Evolutionary conservation across 768 basidiomycete genomes (phyloP), one percentile per base, ranked within the genome.

Genomic region (Lepiota venenata): DNA sequence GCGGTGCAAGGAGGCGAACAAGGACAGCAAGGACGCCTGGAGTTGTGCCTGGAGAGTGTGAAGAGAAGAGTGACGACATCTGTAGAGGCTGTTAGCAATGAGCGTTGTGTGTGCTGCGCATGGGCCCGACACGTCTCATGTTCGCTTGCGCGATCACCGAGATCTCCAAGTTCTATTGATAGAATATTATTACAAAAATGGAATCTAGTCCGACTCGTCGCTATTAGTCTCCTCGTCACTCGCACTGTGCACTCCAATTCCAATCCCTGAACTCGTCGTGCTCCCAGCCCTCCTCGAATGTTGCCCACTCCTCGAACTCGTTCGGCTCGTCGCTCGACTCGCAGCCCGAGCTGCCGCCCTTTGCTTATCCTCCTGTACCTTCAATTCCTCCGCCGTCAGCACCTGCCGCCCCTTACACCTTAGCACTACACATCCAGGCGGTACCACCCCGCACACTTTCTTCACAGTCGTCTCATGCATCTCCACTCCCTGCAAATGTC

Each of bases 401-500:
- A 75, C 69, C 59, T 78, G 79, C 35, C 71, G 68, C 20, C 66
- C 71, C 32, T 74, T 49, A 62, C 84, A 87, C 59, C 74, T 72
- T 52, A 90, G 60, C 59, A 82, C 79, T 3, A 59, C 85, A 82
- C 50, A 79, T 79, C 67, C 83, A 82, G 36, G 87, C 83, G 18
- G 83, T 61, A 68, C 63, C 49, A 72, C 81, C 47, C 76, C 77
- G 55, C 77, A 76, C 2, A 77, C 58, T 12, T 71, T 72, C 61
- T 64, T 67, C 44, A 83, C 73, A 25, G 73, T 60, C 9, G 63
- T 50, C 9, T 81, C 77, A 61, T 82, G 78, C 15, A 62, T 20
- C 51, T 69, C 70, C 35, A 91, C 65, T 8, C 90, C n/a, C 90
- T 1, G 83, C 88, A 59, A 81, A 91, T 68, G 80, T 75, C 29